Conservation (phyloP, 208 protist species). For the Leishmania lainsoni region DNA sequence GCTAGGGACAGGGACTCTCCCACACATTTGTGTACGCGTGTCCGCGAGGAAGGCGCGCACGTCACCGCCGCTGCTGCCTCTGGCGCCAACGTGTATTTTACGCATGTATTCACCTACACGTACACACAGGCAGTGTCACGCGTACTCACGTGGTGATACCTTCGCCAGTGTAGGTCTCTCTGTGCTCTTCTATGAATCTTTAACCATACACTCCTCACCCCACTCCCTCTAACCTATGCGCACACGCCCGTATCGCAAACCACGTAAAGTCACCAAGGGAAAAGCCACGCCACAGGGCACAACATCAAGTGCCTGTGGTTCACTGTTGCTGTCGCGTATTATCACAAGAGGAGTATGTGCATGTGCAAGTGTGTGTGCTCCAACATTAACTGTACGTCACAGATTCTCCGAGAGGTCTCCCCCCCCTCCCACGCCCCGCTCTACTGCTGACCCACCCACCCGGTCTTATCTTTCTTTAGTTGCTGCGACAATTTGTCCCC, state of each 20-base stretch:
- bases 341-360: background rate
- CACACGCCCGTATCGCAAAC: background rate
- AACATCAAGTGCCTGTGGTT: background rate
- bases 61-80: background rate
- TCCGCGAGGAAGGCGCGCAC: background rate
- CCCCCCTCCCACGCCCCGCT: background rate
- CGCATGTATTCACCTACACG: background rate
- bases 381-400: background rate
- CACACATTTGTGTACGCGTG: background rate
- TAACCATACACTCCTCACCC: background rate
- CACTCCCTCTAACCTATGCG: background rate
- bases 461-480: conserved; percentile 4
- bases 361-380: background rate
- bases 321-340: background rate
- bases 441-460: background rate
- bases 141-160: background rate
- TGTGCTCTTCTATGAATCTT: background rate
- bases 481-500: background rate
- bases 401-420: background rate
- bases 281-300: background rate
- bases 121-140: background rate
- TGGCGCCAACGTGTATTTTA: no score
- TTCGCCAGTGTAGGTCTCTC: background rate
- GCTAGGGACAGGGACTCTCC: background rate
- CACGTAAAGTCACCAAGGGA: background rate